Conservation (phyloP, 192 early-diverging fungal genomes). For the Backusella mclennaniae region DNA sequence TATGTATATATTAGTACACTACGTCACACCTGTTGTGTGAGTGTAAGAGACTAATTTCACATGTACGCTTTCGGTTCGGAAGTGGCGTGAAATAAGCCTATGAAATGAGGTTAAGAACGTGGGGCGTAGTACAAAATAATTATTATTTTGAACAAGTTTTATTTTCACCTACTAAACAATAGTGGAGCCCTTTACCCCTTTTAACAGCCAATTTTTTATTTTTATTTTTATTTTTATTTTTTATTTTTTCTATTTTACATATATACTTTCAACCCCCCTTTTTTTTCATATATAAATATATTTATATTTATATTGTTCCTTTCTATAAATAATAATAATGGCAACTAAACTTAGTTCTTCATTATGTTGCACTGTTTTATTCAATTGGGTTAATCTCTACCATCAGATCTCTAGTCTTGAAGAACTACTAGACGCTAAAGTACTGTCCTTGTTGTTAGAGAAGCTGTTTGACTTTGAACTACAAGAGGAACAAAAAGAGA, state of each 20-base stretch:
- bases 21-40: not conserved
- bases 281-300: not conserved
- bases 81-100: not conserved
- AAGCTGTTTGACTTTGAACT: not conserved
- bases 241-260: not conserved
- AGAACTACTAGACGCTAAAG: not conserved
- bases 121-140: not conserved
- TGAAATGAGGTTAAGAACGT: not conserved
- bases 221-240: slow-evolving; percentile 4
- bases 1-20: too few species aligned
- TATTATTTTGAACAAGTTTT: not conserved
- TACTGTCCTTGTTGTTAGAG: not conserved
- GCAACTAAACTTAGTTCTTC: not conserved
- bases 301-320: not conserved
- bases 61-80: not conserved
- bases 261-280: not conserved
- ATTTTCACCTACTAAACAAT: not conserved
- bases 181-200: not conserved
- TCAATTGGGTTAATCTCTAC: slow-evolving; percentile 13
- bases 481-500: not conserved
- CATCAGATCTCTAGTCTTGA: not conserved
- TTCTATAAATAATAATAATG: not conserved
- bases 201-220: not conserved
- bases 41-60: not conserved
- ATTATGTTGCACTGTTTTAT: not conserved